These are phyloP conservation scores for Camelina sativa DNA, from an alignment of 345 rosid species.

Conservation along the genomic window DNA sequence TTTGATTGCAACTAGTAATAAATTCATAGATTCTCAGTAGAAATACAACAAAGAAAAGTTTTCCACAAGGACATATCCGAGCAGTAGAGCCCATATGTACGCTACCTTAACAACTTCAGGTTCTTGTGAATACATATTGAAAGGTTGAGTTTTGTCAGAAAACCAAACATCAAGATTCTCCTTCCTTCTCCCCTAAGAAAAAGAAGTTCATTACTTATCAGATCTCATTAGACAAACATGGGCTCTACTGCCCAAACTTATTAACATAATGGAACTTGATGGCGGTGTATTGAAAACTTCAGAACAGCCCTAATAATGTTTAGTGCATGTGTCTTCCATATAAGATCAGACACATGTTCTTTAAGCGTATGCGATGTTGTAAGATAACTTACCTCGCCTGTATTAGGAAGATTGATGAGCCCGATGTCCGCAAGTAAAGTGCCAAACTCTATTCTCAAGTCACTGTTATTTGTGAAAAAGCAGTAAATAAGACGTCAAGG, in stretches of 20 bases:
- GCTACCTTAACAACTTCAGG: slow-evolving; percentile 76
- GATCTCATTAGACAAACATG: slow-evolving; percentile 1
- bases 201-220: slow-evolving; percentile 5
- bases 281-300: slow-evolving; percentile 3
- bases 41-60: not conserved
- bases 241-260: not conserved
- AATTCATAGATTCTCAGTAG: not conserved
- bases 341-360: slow-evolving; percentile 1
- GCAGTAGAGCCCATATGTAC: slow-evolving; percentile 5
- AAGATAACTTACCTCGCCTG: slow-evolving; percentile 56
- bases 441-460: slow-evolving; percentile 90
- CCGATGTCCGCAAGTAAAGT: slow-evolving; percentile 86
- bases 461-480: slow-evolving; percentile 53
- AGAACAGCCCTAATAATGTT: not conserved
- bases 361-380: not conserved
- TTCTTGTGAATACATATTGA: slow-evolving; percentile 75
- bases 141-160: slow-evolving; percentile 73
- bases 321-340: not conserved
- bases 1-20: too few species aligned
- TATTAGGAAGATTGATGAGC: slow-evolving; percentile 69
- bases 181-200: slow-evolving; percentile 54
- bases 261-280: not conserved
- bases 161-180: slow-evolving; percentile 78
- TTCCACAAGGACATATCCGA: not conserved
- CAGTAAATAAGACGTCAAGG: slow-evolving; percentile 23